Base-by-base conservation (phyloP, 2,329 filamentous ascomycete species). In the Hymenoscyphus albidus region DNA sequence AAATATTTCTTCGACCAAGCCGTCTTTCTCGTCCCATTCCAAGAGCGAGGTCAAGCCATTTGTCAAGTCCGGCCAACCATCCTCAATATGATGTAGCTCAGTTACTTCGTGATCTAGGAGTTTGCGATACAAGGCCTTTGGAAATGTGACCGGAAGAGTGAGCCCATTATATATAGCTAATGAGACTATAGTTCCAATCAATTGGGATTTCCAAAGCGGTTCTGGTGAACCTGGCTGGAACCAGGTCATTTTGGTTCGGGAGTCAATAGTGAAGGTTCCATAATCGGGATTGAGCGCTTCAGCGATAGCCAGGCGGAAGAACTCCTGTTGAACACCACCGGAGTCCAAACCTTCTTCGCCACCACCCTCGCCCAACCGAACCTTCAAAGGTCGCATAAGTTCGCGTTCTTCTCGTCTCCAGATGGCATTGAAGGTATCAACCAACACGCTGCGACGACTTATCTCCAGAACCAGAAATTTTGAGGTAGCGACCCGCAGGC, bases 321-420 rank as follows among this genome's bases (percentile, higher is more conserved):
- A 98, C 69, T 99, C 95, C 75, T 97, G 93, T 71, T 97, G 94
- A 0, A 99, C 93, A 68, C 95, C 95, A 55, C 95, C 95, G 59
- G 94, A 92, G 76, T 99, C 95, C 40, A 96, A 86, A 0, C 95
- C 95, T 75, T 96, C 88, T 76, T 98, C 95, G 38, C 92, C 92
- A 62, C 83, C 82, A 40, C 92, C 88, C 74, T 92, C 89, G 3
- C 93, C 93, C 64, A 98, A 85, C 60, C 92, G 88, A 9, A 99
- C 89, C 72, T 97, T 97, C 40, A 99, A 79, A 0, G 95, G 95
- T 32, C 92, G 86, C 72, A 94, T 80, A 2, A 98, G 80, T 77
- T 97, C 92, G 42, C 90, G 84, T 72, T 87, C 86, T 76, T 97
- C 89, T 42, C 93, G 85, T 62, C 91, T 87, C 92, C 94, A 97